Evolutionary conservation across 805 yeast genomes (phyloP).

Genomic region (Candida alai): DNA sequence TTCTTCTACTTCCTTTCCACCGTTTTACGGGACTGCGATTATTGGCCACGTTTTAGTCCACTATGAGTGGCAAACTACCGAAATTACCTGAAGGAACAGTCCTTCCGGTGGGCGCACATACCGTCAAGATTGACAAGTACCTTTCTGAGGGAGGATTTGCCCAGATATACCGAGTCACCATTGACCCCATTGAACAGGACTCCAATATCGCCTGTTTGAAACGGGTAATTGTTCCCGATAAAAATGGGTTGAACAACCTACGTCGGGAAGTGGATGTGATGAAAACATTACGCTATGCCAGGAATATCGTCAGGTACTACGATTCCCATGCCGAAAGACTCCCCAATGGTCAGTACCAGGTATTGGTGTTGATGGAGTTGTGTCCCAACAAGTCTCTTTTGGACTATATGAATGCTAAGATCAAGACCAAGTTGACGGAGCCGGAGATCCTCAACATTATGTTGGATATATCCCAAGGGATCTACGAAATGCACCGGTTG

Average conservation of each 20-base stretch:
- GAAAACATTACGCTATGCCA: constrained; percentile 55
- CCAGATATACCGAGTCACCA: constrained; percentile 65
- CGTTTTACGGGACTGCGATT: too few relatives aligned
- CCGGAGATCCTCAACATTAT: constrained; percentile 77
- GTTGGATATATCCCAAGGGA: constrained; percentile 75
- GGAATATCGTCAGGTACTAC: constrained; percentile 62
- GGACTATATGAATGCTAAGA: constrained; percentile 85
- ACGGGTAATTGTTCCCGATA: constrained; percentile 69
- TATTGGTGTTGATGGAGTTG: constrained; percentile 85
- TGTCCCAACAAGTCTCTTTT: constrained; percentile 84
- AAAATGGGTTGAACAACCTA: constrained; percentile 59
- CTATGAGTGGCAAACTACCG: constrained; percentile 23
- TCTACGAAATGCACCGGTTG: constrained; percentile 78
- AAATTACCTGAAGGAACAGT: constrained; percentile 36
- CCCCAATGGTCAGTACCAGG: constrained; percentile 64
- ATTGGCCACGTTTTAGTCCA: too few relatives aligned
- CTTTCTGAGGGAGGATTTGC: constrained; percentile 70
- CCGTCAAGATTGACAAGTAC: constrained; percentile 31
- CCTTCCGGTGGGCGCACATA: constrained; percentile 40
- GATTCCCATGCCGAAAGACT: constrained; percentile 74
- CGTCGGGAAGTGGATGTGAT: constrained; percentile 78
- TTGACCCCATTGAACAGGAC: constrained; percentile 43
- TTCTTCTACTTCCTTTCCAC: too few relatives aligned
- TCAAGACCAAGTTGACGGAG: constrained; percentile 74
- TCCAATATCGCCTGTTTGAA: constrained; percentile 63